Percentiles rank a stretch among this genome's conserved stretches.
phyloP scores from a whole-genome alignment of 225 moss, liverwort and hornwort species.

The Bryum argenteum region DNA sequence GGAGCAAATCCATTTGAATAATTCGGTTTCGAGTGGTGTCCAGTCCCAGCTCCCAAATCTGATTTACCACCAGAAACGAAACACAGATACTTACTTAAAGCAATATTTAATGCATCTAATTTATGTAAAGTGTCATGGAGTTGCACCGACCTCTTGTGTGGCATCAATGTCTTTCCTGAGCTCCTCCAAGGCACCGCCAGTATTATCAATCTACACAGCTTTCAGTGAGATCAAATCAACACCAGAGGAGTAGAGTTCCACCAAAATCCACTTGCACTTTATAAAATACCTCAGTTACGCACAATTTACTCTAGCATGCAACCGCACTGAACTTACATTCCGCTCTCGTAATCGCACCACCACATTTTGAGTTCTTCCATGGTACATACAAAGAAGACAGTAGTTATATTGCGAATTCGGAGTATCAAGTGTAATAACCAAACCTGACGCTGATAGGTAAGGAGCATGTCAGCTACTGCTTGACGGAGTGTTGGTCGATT shows the following conservation, averaged over 20 bases:
- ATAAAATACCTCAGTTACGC: not conserved
- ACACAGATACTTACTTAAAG: conserved; percentile 8
- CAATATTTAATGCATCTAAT: conserved; percentile 10
- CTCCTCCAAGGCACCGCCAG: conserved; percentile 95
- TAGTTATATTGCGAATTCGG: not conserved
- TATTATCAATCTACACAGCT: conserved; percentile 70
- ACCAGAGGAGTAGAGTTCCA: conserved; percentile 8
- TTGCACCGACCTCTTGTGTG: conserved; percentile 71
- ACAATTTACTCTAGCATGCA: not conserved
- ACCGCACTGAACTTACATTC: conserved; percentile 12
- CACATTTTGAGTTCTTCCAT: conserved; percentile 12
- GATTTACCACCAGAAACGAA: conserved; percentile 21
- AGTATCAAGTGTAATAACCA: not conserved
- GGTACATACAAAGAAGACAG: conserved; percentile 18
- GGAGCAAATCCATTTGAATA: conserved; percentile 76
- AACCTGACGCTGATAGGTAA: conserved; percentile 90
- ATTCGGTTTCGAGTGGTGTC: conserved; percentile 89
- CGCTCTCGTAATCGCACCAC: conserved; percentile 2
- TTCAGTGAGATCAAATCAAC: conserved; percentile 5
- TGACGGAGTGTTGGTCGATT: conserved; percentile 66
- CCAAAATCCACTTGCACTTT: not conserved
- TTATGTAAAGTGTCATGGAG: not conserved
- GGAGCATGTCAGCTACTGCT: conserved; percentile 88
- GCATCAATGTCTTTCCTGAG: conserved; percentile 96
- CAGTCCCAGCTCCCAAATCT: conserved; percentile 91